Evolutionary conservation across 2,329 filamentous ascomycete genomes (phyloP).

Genomic region (Magnaporthiopsis incrustans): DNA sequence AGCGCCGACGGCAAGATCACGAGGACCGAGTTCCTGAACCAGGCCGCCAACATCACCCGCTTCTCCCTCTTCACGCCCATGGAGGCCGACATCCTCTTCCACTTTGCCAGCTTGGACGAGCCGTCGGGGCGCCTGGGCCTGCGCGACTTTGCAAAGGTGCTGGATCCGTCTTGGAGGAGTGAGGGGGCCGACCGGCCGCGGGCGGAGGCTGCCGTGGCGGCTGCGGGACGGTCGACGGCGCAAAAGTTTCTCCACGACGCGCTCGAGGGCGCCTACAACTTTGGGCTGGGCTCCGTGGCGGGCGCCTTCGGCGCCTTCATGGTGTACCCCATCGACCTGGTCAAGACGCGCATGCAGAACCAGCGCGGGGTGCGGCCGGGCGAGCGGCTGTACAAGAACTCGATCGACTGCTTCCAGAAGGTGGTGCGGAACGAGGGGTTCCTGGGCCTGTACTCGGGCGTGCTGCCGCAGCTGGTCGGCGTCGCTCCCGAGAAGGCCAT

Average conservation of each 20-base stretch:
- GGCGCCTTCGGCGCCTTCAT: constrained; percentile 98
- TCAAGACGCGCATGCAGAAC: constrained; percentile 98
- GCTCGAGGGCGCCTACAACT: constrained; percentile 80
- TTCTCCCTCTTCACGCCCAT: constrained; percentile 97
- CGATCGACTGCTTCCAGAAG: constrained; percentile 88
- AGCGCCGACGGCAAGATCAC: constrained; percentile 90
- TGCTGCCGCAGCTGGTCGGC: constrained; percentile 89
- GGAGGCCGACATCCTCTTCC: constrained; percentile 98
- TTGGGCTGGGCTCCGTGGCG: constrained; percentile 78
- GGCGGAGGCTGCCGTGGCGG: constrained; percentile 33
- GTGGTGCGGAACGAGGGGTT: constrained; percentile 90
- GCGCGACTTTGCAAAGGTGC: constrained; percentile 84
- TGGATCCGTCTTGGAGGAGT: constrained; percentile 85
- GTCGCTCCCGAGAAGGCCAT: constrained; percentile 99
- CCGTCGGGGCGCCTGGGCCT: constrained; percentile 78
- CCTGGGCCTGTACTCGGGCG: constrained; percentile 84
- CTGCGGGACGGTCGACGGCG: constrained; percentile 43
- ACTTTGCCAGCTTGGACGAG: constrained; percentile 90
- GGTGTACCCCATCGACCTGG: constrained; percentile 97
- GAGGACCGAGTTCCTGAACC: constrained; percentile 85
- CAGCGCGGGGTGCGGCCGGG: constrained; percentile 78
- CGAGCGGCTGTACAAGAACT: constrained; percentile 92
- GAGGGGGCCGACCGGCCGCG: constrained; percentile 23
- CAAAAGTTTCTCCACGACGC: constrained; percentile 54
- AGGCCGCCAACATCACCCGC: constrained; percentile 81